Base-by-base conservation (phyloP, 495 filamentous ascomycete genomes). In the Podospora tetraspora region DNA sequence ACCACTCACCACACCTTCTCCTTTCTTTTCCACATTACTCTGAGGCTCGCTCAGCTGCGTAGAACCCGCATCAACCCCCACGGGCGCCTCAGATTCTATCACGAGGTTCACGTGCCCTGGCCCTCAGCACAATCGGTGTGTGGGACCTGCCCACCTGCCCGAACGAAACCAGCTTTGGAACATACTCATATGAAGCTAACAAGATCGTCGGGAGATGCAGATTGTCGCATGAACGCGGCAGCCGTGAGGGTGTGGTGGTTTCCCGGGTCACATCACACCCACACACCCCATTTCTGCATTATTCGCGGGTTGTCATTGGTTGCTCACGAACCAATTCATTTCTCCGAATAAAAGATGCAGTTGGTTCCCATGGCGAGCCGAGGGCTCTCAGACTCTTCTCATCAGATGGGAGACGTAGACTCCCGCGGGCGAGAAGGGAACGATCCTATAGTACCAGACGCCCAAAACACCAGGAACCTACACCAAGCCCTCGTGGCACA, bases 191-290 rank as follows among this genome's bases (percentile, higher is more conserved):
- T 7, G 43, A 52, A 52, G 43, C 19, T 52, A 52, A 52, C n/a
- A n/a, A 52, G 43, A 52, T 52, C 43, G 43, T 52, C 43, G 43
- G 43, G 43, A 52, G 43, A 52, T 52, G 4, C 43, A 52, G 43
- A 52, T 52, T 52, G 43, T 52, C 43, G 43, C 43, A 52, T 52
- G 43, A 52, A 52, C n/a, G 43, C 43, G 43, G 43, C 43, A 52
- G 43, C 43, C 43, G 19, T 52, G 64, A 67, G 64, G 68, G 68
- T 70, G 68, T 67, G 68, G 43, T 67, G 57, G 52, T 67, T 70
- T 64, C 19, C 64, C 68, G 68, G 68, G 68, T 70, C 52, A 30
- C 68, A 61, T 57, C 60, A 59, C 68, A 24, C 60, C 24, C 23
- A 37, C 34, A 64, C 43, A 21, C 37, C 27, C 32, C 43, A n/a